These are phyloP conservation scores for Tolypocladium endophyticum DNA, from an alignment of 2,329 filamentous ascomycete species.

Conservation along the genomic window DNA sequence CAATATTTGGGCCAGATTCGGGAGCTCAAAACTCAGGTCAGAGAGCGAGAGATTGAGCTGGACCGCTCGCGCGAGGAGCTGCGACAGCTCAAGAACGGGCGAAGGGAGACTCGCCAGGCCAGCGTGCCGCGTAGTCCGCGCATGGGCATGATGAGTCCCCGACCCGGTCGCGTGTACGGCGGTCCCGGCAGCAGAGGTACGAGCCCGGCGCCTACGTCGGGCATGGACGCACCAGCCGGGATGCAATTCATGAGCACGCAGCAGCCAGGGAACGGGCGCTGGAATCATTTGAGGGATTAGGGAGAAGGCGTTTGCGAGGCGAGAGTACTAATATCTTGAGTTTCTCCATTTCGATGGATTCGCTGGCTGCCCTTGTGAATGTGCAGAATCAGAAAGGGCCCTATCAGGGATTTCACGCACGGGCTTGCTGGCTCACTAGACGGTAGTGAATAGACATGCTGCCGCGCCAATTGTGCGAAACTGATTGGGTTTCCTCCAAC, in stretches of 20 bases:
- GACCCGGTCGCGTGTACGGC: slow-evolving; percentile 18
- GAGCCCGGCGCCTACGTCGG: slow-evolving; percentile 31
- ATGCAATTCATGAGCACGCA: slow-evolving; percentile 26
- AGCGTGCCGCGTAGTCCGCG: slow-evolving; percentile 50
- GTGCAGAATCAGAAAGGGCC: neutral
- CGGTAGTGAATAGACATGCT: neutral
- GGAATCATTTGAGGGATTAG: slow-evolving; percentile 32
- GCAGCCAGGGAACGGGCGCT: slow-evolving; percentile 28
- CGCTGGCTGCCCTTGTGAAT: neutral
- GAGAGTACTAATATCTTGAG: neutral
- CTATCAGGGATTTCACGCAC: neutral
- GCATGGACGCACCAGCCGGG: slow-evolving; percentile 21
- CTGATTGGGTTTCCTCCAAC: neutral
- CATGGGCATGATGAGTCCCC: slow-evolving; percentile 41
- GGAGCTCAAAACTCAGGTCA: slow-evolving; percentile 29
- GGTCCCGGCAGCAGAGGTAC: slow-evolving; percentile 37
- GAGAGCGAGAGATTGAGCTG: slow-evolving; percentile 43
- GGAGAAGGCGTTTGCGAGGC: slow-evolving; percentile 1
- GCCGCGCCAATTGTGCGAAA: neutral
- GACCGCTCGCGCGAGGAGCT: slow-evolving; percentile 38
- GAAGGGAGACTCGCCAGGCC: slow-evolving; percentile 43
- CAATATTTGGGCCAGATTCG: slow-evolving; percentile 26
- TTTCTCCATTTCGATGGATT: neutral
- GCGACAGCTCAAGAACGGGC: slow-evolving; percentile 32
- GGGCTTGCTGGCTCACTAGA: neutral